Base-by-base conservation (phyloP, 306 rosid genomes). In the Rosa chinensis region DNA sequence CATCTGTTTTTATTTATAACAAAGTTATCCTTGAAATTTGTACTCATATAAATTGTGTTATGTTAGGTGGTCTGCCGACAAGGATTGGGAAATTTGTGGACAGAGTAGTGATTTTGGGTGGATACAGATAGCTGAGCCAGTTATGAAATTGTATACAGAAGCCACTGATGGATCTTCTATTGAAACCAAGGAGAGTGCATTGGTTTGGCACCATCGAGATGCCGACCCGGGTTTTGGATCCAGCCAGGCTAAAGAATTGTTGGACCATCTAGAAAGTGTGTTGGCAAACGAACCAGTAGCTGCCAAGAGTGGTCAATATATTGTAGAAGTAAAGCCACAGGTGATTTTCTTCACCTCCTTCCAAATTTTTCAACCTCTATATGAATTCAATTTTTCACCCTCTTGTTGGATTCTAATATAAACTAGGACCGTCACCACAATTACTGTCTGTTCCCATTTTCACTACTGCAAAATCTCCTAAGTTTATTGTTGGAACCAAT, bases 301-400 rank as follows among this genome's bases (percentile, higher is more conserved):
- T 32, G 92, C 81, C 10, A 90, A 86, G 84, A 85, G 92, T 3
- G 94, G 94, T 66, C 94, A 90, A 70, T 89, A 40, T 45, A 90
- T 90, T 37, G 94, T 90, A 17, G 92, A 90, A 88, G 94, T 88
- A 37, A 90, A 90, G 80, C 94, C 94, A 62, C 94, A 90, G 94
- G 94, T 90, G 75, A 52, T 66, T 55, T 3, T 77, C 64, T 43
- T 9, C 17, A n/a, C 79, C 68, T 16, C 32, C 61, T 64, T 44
- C 11, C 44, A 16, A 6, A 6, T 32, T 52, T 59, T 80, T 35
- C 17, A 32, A 55, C 47, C 5, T 70, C 49, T 78, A 16, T 44
- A 42, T 63, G 14, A 63, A 37, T 63, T 42, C 49, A 21, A 48
- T 20, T 64, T 81, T 47, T 52, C 11, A 35, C 62, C 53, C 67